These are phyloP conservation scores for Tetrapisispora taiwanensis DNA, from an alignment of 805 yeast genomes.

Conservation along the genomic window DNA sequence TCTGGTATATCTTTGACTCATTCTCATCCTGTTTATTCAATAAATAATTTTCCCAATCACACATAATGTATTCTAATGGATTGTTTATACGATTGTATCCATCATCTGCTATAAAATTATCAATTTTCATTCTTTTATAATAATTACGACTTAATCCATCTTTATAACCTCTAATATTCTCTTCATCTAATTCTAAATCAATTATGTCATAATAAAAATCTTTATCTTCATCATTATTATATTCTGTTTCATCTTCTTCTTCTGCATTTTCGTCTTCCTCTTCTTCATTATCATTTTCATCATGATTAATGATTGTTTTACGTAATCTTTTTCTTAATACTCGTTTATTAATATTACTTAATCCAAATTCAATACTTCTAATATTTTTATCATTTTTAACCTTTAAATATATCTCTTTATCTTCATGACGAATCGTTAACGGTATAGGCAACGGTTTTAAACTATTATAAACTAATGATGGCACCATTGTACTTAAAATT, in stretches of 20 bases:
- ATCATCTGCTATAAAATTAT: slow-evolving; percentile 11
- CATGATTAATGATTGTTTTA: not conserved
- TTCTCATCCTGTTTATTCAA: slow-evolving; percentile 11
- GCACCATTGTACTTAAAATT: not conserved
- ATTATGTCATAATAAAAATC: not conserved
- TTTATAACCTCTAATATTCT: not conserved
- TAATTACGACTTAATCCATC: not conserved
- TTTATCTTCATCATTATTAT: not conserved
- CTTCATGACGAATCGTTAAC: not conserved
- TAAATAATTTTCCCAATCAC: slow-evolving; percentile 17
- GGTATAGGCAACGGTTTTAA: not conserved
- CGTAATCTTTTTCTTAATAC: not conserved
- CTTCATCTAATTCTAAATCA: slow-evolving; percentile 1
- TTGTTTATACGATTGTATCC: slow-evolving; percentile 15
- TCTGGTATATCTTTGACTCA: slow-evolving; percentile 12
- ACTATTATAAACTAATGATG: not conserved
- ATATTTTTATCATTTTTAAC: not conserved
- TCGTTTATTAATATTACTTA: not conserved
- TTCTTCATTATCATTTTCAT: not conserved
- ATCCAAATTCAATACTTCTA: not conserved
- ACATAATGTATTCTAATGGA: slow-evolving; percentile 14
- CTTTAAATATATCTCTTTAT: not conserved
- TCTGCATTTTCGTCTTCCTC: not conserved
- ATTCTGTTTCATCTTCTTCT: not conserved
- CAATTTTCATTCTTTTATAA: not conserved